Percentiles rank a stretch among this genome's conserved stretches.
These are phyloP conservation scores for Galerina sulciceps DNA, from an alignment of 768 basidiomycete species.

Conservation along the genomic window DNA sequence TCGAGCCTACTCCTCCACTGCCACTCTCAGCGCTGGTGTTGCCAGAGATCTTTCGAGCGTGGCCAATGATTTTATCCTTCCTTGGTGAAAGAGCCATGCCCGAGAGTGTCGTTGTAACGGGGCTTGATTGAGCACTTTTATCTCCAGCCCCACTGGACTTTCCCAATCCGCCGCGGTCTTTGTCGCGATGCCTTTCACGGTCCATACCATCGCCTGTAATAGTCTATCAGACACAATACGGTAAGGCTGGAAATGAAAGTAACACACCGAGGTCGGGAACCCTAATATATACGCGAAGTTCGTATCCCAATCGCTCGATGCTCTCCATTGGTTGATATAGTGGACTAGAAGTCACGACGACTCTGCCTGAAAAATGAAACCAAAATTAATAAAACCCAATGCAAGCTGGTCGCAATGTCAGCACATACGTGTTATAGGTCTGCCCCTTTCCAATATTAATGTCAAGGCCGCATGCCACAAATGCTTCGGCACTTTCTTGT, in stretches of 20 bases:
- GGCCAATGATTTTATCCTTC: conserved; percentile 18
- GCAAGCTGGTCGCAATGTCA: conserved; percentile 2
- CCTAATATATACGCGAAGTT: conserved; percentile 69
- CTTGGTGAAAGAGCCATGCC: conserved; percentile 4
- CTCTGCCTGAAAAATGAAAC: conserved; percentile 46
- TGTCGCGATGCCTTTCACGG: conserved; percentile 40
- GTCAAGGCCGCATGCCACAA: conserved; percentile 80
- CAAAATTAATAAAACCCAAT: background rate
- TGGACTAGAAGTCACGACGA: conserved; percentile 82
- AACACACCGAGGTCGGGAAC: conserved; percentile 64
- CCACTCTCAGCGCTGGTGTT: conserved; percentile 31
- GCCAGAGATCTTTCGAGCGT: conserved; percentile 29
- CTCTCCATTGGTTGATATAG: conserved; percentile 82
- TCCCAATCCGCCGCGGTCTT: conserved; percentile 19
- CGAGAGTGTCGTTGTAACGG: conserved; percentile 6
- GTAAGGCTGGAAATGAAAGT: background rate
- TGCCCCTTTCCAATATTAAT: conserved; percentile 81
- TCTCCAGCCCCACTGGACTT: conserved; percentile 18
- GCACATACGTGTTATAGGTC: conserved; percentile 63
- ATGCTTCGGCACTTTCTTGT: conserved; percentile 37
- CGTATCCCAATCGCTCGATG: conserved; percentile 75
- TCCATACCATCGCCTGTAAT: conserved; percentile 57
- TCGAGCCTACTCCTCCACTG: conserved; percentile 20
- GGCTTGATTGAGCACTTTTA: conserved; percentile 22
- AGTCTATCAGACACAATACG: background rate